Evolutionary conservation across 2,329 filamentous ascomycete genomes (phyloP).

Genomic region (Leptographium lundbergii): DNA sequence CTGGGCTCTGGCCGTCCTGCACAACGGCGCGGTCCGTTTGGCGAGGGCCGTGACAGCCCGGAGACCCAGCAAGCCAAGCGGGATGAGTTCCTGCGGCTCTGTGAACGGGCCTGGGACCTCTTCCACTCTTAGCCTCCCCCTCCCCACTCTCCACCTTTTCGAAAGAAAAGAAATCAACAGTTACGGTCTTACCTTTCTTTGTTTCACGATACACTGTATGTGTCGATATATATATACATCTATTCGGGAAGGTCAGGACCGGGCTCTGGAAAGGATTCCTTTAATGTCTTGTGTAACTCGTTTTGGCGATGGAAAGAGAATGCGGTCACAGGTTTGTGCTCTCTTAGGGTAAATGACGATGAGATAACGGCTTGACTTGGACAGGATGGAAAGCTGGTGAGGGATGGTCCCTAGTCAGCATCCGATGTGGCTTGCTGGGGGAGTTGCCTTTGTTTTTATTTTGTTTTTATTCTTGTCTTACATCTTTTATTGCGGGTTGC

Average conservation of each 20-base stretch:
- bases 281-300: slow-evolving; percentile 4
- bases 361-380: background rate
- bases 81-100: slow-evolving; percentile 80
- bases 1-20: slow-evolving; percentile 59
- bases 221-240: background rate
- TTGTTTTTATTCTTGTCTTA: background rate
- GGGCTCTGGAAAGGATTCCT: slow-evolving; percentile 6
- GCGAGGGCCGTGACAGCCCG: slow-evolving; percentile 69
- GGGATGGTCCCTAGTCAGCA: background rate
- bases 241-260: background rate
- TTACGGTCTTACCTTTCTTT: background rate
- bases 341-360: background rate
- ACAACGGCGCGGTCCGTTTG: slow-evolving; percentile 57
- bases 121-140: slow-evolving; percentile 64
- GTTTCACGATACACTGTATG: background rate
- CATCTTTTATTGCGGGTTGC: background rate
- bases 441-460: background rate
- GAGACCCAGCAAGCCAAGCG: slow-evolving; percentile 78
- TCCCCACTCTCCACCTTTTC: background rate
- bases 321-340: background rate
- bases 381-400: background rate
- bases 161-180: background rate
- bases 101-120: slow-evolving; percentile 86
- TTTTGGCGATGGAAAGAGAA: background rate
- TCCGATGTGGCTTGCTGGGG: background rate